These are phyloP conservation scores for Cupressus sempervirens DNA, from an alignment of 75 land plant genomes.

Conservation along the genomic window DNA sequence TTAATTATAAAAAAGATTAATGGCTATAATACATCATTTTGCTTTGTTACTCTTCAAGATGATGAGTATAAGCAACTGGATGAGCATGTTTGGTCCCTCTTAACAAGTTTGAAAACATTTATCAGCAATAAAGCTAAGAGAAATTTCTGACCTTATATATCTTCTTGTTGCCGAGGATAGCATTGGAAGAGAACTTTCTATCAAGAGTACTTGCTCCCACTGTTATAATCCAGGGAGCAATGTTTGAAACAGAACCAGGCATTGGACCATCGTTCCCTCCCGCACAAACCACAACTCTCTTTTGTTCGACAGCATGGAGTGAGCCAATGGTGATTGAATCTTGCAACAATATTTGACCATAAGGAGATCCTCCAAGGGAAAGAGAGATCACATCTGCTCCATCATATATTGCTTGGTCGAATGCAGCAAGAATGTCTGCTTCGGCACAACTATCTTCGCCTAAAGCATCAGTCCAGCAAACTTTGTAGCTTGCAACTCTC, in stretches of 20 bases:
- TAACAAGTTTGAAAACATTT: not conserved
- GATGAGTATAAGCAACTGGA: not conserved
- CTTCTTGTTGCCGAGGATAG: constrained; percentile 24
- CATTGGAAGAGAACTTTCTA: constrained; percentile 18
- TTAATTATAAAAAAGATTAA: no score
- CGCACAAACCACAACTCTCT: constrained; percentile 27
- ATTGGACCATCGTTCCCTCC: constrained; percentile 51
- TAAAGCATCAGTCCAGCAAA: constrained; percentile 42
- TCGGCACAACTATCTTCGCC: constrained; percentile 25
- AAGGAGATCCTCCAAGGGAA: constrained; percentile 19
- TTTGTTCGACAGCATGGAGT: constrained; percentile 32
- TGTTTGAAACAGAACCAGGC: constrained; percentile 20
- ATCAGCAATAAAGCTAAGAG: not conserved
- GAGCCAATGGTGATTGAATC: constrained; percentile 34
- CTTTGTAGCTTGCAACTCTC: constrained; percentile 63
- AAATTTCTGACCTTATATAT: not conserved
- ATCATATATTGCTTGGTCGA: constrained; percentile 61
- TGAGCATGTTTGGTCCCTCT: not conserved
- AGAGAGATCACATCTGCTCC: constrained; percentile 62
- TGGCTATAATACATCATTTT: no score
- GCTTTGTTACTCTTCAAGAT: not conserved
- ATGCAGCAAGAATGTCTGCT: constrained; percentile 64
- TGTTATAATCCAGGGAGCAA: constrained; percentile 50
- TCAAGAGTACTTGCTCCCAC: constrained; percentile 53
- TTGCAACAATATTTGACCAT: not conserved